phyloP scores from a whole-genome alignment of 139 green algal species.

The Asterochloris sp. region DNA sequence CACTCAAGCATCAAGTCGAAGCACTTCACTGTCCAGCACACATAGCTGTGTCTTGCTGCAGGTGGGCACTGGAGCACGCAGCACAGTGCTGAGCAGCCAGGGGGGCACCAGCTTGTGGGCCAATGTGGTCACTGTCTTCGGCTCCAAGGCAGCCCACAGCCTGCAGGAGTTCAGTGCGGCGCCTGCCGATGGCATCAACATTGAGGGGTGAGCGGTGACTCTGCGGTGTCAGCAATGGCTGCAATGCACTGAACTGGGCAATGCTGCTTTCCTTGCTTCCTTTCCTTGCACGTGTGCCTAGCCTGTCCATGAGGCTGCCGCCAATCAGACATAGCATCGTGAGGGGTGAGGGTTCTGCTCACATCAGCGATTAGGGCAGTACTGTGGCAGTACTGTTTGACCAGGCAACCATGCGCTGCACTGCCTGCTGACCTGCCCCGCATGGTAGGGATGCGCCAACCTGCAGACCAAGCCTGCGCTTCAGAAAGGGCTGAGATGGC shows the following conservation, averaged over 20 bases:
- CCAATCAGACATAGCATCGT: too few species aligned
- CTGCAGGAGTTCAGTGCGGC: slow-evolving; percentile 55
- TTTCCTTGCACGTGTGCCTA: too few species aligned
- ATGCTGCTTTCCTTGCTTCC: background rate
- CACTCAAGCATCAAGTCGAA: background rate
- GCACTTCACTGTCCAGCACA: background rate
- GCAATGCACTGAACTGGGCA: background rate
- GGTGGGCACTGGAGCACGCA: slow-evolving; percentile 44
- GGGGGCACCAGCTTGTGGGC: slow-evolving; percentile 32
- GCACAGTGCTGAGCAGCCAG: slow-evolving; percentile 65
- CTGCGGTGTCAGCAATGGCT: background rate
- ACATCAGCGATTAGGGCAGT: too few species aligned
- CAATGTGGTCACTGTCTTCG: slow-evolving; percentile 83
- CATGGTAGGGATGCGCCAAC: too few species aligned
- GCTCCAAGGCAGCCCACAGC: slow-evolving; percentile 51
- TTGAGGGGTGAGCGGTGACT: slow-evolving; percentile 5
- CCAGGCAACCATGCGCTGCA: too few species aligned
- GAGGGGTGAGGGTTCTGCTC: too few species aligned
- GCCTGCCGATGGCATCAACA: background rate
- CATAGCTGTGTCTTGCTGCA: slow-evolving; percentile 33
- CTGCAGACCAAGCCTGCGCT: too few species aligned
- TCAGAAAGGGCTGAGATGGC: too few species aligned
- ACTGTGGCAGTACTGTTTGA: too few species aligned
- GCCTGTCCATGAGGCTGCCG: too few species aligned
- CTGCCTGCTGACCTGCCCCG: too few species aligned